A percentile compares a stretch with the other conserved stretches of the same genome.
Evolutionary conservation across 345 rosid species (phyloP).

Genomic region (Dovyalis caffra): DNA sequence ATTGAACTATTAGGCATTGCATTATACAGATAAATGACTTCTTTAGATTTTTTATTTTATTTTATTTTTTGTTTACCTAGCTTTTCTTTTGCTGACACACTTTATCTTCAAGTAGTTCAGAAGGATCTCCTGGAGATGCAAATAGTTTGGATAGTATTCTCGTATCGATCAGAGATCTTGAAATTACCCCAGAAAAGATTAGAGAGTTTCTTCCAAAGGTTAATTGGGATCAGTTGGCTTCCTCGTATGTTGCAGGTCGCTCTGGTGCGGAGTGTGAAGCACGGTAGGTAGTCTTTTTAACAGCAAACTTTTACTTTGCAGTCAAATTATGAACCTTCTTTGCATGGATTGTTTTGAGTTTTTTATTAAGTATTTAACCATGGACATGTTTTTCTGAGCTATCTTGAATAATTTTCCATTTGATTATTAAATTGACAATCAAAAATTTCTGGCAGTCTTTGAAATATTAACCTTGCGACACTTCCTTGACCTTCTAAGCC

Average conservation of each 20-base stretch:
- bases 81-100: constrained; percentile 18
- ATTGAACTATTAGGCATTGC: not conserved
- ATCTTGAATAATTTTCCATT: too few species aligned
- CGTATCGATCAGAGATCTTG: constrained; percentile 56
- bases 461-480: too few species aligned
- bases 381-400: not conserved
- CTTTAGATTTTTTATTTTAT: not conserved
- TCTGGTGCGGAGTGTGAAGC: constrained; percentile 88
- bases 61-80: constrained; percentile 7
- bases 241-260: constrained; percentile 50
- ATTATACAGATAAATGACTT: not conserved
- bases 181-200: constrained; percentile 66
- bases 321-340: not conserved
- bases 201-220: constrained; percentile 79
- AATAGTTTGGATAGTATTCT: constrained; percentile 45
- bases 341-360: not conserved
- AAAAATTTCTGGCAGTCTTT: too few species aligned
- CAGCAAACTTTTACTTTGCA: not conserved
- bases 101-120: constrained; percentile 48
- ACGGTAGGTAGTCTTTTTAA: constrained; percentile 45
- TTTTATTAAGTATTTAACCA: not conserved
- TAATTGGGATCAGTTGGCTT: constrained; percentile 80
- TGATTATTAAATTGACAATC: too few species aligned
- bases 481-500: too few species aligned
- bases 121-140: constrained; percentile 38